phyloP scores from a whole-genome alignment of 257 asterid species.

The Hygrophila difformis region DNA sequence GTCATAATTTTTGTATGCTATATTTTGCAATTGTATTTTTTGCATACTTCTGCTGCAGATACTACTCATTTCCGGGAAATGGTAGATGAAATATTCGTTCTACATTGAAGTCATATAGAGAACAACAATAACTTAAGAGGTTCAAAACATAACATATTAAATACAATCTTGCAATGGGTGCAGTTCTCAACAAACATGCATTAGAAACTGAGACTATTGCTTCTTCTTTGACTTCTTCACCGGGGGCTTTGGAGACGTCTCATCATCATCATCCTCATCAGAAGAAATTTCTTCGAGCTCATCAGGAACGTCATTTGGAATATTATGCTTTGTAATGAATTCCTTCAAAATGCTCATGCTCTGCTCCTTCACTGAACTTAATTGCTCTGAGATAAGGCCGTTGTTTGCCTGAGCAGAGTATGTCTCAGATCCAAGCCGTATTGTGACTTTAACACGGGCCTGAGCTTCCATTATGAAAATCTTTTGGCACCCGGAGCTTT shows the following conservation, averaged over 20 bases:
- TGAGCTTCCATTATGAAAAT: constrained; percentile 34
- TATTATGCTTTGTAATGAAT: constrained; percentile 69
- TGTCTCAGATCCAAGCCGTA: constrained; percentile 76
- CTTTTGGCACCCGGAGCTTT: too few species aligned
- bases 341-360: constrained; percentile 81
- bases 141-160: too few species aligned
- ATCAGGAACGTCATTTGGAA: constrained; percentile 79
- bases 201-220: too few species aligned
- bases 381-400: constrained; percentile 68
- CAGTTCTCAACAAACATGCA: too few species aligned
- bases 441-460: constrained; percentile 47
- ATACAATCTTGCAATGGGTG: too few species aligned
- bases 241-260: constrained; percentile 38
- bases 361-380: constrained; percentile 65
- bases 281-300: constrained; percentile 74
- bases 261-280: constrained; percentile 68
- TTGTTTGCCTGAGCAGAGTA: constrained; percentile 38
- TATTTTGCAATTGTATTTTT: too few species aligned
- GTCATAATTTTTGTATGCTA: too few species aligned
- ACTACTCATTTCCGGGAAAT: too few species aligned
- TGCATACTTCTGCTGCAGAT: too few species aligned
- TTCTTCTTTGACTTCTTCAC: constrained; percentile 62
- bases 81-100: too few species aligned
- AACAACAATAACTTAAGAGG: too few species aligned
- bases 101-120: too few species aligned